Base-by-base conservation (phyloP, 73 alveolate genomes). In the Diophrys sp. region DNA sequence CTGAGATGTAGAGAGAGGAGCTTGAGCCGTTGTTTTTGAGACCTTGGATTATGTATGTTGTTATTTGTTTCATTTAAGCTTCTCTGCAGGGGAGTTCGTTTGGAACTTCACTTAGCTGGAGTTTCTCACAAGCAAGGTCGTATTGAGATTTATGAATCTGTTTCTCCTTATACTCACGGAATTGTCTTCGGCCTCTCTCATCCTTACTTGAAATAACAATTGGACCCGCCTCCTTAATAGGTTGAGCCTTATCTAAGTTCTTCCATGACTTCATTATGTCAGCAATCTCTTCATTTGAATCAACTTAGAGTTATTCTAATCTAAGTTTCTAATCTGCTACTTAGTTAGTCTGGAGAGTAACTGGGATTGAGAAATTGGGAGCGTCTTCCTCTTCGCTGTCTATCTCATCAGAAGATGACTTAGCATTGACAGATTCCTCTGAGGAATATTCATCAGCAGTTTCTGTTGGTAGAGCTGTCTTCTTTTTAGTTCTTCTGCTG, bases 81-180 rank as follows among this genome's bases (percentile, higher is more conserved):
- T 93, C 96, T 84, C 98, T 82, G 78, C 98, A 92, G 0, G 91
- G 91, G n/a, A 93, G 78, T 14, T 74, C 76, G 0, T 89, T 87
- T 1, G 98, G 98, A 0, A 79, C 55, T 0, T 78, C 74, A 66
- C 54, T 85, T 1, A 85, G 72, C 71, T 85, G 75, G 24, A 85
- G 81, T 33, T 74, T 70, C 0, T 66, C 82, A 14, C 73, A 68
- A 34, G 81, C 84, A 66, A 26, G 29, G 54, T 85, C 93, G 54
- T 85, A 85, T 5, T 11, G 31, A 25, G 14, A 2, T 11, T 14
- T 62, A 29, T 62, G 14, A 25, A 62, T 23, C 32, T 14, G 5
- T 14, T 62, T 25, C n/a, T 62, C 72, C n/a, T 62, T 62, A 29
- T 44, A 44, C 62, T 44, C 62, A 5, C 18, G 5, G 5, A 11